Base-by-base conservation (phyloP, 1,139 yeast species). In the Hemisphaericaspora xylanilytica region DNA sequence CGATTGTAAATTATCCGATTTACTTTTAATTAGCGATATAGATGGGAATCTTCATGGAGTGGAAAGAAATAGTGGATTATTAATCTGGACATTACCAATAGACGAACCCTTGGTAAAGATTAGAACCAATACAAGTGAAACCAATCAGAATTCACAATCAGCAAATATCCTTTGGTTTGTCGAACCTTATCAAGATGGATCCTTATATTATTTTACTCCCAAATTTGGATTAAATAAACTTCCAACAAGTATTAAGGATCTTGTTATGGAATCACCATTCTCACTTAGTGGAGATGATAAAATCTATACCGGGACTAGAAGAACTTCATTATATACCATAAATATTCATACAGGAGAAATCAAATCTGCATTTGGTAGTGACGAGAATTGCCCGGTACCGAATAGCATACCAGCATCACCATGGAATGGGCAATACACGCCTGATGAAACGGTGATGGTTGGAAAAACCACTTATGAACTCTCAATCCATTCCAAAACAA, bases 41-140 rank as follows among this genome's bases (percentile, higher is more conserved):
- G 97, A 92, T 52, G 98, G 98, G 1, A 81, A 85, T 21, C 59
- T 92, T 14, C 94, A 88, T 56, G 96, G 94, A 0, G 61, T 92
- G 11, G 82, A 84, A 48, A 69, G 98, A 44, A 70, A 77, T 41
- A 79, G 85, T 0, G 98, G 98, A 1, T 76, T 79, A 29, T 62
- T 83, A 14, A 55, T 84, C 13, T 92, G 98, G 98, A 75, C 89
- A 0, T 63, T 90, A 10, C 78, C 75, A 1, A 70, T 76, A 3
- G 72, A 68, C 27, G 73, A 67, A 17, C 78, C 83, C 0, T 54
- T 77, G 33, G 80, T 78, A 10, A 73, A 46, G 63, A 80, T 48
- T 59, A 73, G 56, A 42, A 56, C 66, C 50, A 61, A 60, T 45
- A 45, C 48, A 38, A 43, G 61, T 26, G 26, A 44, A 20, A 33